Evolutionary conservation across 73 alveolate genomes (phyloP), one percentile per base, ranked within the genome.

Genomic region (Tetrahymena borealis): DNA sequence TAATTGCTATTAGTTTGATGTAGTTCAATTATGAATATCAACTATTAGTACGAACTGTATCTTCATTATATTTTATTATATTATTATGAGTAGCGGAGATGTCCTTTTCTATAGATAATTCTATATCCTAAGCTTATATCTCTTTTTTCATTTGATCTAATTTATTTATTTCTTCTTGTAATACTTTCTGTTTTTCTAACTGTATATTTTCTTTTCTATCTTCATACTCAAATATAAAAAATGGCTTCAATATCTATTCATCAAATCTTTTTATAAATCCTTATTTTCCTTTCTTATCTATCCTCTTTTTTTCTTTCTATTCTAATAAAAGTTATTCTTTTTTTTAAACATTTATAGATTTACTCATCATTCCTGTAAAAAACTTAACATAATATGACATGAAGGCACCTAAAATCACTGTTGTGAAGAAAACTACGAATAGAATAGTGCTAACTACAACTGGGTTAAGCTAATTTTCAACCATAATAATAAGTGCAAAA

Each of bases 401-500:
- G 28, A 60, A 60, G 11, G 37, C 85, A 24, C 85, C 85, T n/a
- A 60, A 60, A 28, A 60, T 24, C 2, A 60, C 85, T 24, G 85
- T 60, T 20, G 85, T 60, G 31, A 60, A 60, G 35, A 60, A 60
- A 18, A 60, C 85, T 15, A 60, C 28, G 28, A 60, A 60, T 28
- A 60, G 31, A 20, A 60, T 60, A 2, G 85, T 60, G 85, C 85
- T 60, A 0, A 35, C 28, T 15, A 60, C 28, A 24, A 60, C 85
- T 2, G 85, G 85, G 9, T 60, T 60, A 60, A 60, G 85, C 24
- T 92, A 24, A 2, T 97, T 93, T 39, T 95, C 95, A 11, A 98
- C 94, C 32, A 96, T 94, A 7, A 98, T 90, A 36, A 95, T 96
- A 91, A 98, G 95, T 39, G 98, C 99, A 93, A 98, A 98, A 78